Percentiles rank a stretch among this genome's conserved stretches.
Conservation (phyloP, 129 eudicot genomes). For the Artemisia tridentata region DNA sequence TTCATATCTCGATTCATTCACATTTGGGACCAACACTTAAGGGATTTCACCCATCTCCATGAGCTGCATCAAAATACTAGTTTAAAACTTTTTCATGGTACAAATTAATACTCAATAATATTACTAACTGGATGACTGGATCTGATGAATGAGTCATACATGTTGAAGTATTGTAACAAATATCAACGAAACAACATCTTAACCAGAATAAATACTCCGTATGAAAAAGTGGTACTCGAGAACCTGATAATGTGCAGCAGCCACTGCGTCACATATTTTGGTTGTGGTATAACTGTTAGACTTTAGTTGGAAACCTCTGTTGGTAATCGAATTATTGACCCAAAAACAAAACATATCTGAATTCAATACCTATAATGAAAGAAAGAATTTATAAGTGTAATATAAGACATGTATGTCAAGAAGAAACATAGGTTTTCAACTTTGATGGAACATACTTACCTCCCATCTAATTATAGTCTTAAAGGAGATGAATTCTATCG, state of each 20-base stretch:
- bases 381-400: not conserved
- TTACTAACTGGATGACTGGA: not conserved
- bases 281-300: slow-evolving; percentile 78
- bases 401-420: not conserved
- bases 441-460: slow-evolving; percentile 38
- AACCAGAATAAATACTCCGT: not conserved
- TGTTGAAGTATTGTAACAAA: not conserved
- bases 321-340: slow-evolving; percentile 60
- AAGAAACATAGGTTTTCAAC: slow-evolving; percentile 4
- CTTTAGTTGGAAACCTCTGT: slow-evolving; percentile 73
- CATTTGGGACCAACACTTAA: too few relatives aligned
- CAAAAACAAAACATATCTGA: slow-evolving; percentile 81
- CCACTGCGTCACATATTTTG: slow-evolving; percentile 70
- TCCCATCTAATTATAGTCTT: slow-evolving; percentile 74
- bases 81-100: not conserved
- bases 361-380: slow-evolving; percentile 53
- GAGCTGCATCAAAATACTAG: slow-evolving; percentile 41
- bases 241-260: slow-evolving; percentile 91
- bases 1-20: too few relatives aligned
- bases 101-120: too few relatives aligned
- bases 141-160: too few relatives aligned
- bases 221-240: not conserved
- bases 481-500: slow-evolving; percentile 58
- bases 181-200: not conserved
- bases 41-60: slow-evolving; percentile 74